Conservation (phyloP, 768 basidiomycete species). For the Hericium rajendrae region DNA sequence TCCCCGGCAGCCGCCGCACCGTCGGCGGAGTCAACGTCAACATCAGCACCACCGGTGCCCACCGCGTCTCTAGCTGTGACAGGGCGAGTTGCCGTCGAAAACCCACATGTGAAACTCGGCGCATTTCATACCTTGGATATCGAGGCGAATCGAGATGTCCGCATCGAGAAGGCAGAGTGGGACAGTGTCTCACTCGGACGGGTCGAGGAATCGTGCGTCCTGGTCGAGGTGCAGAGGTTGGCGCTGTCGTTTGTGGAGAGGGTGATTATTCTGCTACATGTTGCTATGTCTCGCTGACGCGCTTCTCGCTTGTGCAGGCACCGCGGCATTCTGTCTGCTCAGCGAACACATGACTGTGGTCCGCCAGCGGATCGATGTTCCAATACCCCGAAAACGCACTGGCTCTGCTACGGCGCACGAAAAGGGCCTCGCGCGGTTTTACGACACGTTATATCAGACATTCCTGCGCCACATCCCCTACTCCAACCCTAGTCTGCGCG, state of each 20-base stretch:
- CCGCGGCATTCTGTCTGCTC: constrained; percentile 86
- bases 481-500: constrained; percentile 58
- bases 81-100: constrained; percentile 80
- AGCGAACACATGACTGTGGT: constrained; percentile 97
- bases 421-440: constrained; percentile 81
- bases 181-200: constrained; percentile 79
- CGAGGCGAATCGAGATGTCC: constrained; percentile 82
- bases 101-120: constrained; percentile 82
- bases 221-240: constrained; percentile 94
- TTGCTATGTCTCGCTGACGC: background rate
- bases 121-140: constrained; percentile 93
- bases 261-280: constrained; percentile 28
- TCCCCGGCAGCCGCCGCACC: constrained; percentile 53
- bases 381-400: constrained; percentile 84
- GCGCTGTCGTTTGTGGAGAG: constrained; percentile 93
- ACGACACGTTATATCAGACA: constrained; percentile 74
- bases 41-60: constrained; percentile 21
- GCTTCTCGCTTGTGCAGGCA: constrained; percentile 31
- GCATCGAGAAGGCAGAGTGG: constrained; percentile 91
- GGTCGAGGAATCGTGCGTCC: constrained; percentile 80
- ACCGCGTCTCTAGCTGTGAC: constrained; percentile 72
- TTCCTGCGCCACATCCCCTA: constrained; percentile 90
- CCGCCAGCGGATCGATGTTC: constrained; percentile 77
- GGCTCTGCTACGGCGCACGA: constrained; percentile 83
- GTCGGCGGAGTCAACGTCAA: constrained; percentile 28